These are phyloP conservation scores for Emergomyces pasteurianus DNA, from an alignment of 2,329 filamentous ascomycete species.

Conservation along the genomic window DNA sequence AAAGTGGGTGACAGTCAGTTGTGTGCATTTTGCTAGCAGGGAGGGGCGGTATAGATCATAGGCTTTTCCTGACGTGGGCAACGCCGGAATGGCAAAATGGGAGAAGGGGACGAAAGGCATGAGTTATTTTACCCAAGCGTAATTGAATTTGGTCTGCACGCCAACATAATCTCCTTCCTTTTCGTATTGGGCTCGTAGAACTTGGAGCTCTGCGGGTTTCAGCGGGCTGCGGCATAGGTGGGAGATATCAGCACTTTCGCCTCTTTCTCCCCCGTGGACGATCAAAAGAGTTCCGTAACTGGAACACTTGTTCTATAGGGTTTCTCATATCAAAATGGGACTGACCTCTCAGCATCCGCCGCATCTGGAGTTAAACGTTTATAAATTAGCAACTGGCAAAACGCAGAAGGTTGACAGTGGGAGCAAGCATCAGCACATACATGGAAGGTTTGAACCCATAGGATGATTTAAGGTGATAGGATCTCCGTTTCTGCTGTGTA, in stretches of 20 bases:
- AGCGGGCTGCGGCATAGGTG: constrained; percentile 51
- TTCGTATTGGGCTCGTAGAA: constrained; percentile 87
- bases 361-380: constrained; percentile 54
- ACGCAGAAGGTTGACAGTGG: constrained; percentile 13
- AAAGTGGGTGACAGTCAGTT: neutral
- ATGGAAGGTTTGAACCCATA: constrained; percentile 40
- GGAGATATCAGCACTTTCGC: neutral
- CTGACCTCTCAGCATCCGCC: constrained; percentile 87
- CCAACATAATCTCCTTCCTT: constrained; percentile 96
- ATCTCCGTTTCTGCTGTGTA: neutral
- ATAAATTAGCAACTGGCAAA: constrained; percentile 9
- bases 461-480: neutral
- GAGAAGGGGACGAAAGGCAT: neutral
- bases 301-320: neutral
- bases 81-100: neutral
- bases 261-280: neutral
- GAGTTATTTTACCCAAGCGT: constrained; percentile 68
- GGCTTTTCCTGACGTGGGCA: constrained; percentile 1
- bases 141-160: constrained; percentile 99
- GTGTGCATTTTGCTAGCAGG: neutral
- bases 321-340: constrained; percentile 7
- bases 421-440: constrained; percentile 23
- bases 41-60: neutral
- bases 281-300: neutral
- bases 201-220: constrained; percentile 82